A percentile compares a stretch with the other conserved stretches of the same genome.
phyloP scores from a whole-genome alignment of 1,284 basidiomycete species.

The Marasmius tenuissimus region DNA sequence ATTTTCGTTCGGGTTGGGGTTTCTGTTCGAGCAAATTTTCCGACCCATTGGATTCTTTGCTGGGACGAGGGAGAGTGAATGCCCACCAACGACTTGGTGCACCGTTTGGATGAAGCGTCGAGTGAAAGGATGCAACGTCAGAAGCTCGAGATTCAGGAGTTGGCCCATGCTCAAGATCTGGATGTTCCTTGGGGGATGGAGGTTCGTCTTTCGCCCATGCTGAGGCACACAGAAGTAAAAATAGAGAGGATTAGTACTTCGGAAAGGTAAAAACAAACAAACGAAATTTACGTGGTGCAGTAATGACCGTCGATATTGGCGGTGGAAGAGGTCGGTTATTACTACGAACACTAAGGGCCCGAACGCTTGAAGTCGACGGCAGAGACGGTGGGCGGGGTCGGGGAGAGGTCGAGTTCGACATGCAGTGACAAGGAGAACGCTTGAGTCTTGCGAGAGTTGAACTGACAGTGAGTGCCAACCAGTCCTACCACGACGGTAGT shows the following conservation, averaged over 20 bases:
- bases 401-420: conserved; percentile 26
- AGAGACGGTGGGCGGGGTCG: conserved; percentile 28
- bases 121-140: conserved; percentile 53
- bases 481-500: too few species aligned
- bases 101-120: conserved; percentile 36
- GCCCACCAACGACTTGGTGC: conserved; percentile 67
- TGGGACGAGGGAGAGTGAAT: conserved; percentile 51
- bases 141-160: conserved; percentile 40
- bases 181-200: conserved; percentile 62
- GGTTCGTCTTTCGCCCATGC: conserved; percentile 84
- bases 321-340: conserved; percentile 33
- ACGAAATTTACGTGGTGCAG: conserved; percentile 62
- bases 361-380: conserved; percentile 41
- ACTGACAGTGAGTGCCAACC: too few species aligned
- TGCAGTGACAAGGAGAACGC: conserved; percentile 10
- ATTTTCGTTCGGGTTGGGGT: conserved; percentile 27
- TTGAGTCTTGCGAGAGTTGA: too few species aligned
- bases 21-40: conserved; percentile 19
- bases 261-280: conserved; percentile 10
- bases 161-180: conserved; percentile 26
- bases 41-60: conserved; percentile 19
- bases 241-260: conserved; percentile 6
- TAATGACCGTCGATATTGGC: conserved; percentile 57
- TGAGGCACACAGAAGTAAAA: conserved; percentile 28
- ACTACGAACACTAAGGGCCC: conserved; percentile 41